Base-by-base conservation (phyloP, 108 stramenopile species). In the Craspedostauros australis region DNA sequence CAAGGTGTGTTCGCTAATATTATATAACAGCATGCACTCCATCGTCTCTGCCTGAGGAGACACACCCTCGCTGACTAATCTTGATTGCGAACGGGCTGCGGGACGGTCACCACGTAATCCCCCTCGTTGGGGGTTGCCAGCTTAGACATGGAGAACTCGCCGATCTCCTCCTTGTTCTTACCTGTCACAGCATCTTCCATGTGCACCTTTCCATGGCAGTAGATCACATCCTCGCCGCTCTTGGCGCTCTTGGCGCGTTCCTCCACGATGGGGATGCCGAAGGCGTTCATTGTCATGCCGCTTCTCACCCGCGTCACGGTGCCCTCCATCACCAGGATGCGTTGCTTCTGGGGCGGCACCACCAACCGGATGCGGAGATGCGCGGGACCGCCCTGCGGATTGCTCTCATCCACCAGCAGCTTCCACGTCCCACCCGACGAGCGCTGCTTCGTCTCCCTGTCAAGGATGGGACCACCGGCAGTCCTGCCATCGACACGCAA, bases 351-450 rank as follows among this genome's bases (percentile, higher is more conserved):
- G 1, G 89, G 89, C 18, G 89, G 85, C n/a, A 91, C 70, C 47
- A 86, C 62, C 21, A 91, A 50, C 9, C 85, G 77, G 49, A 91
- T 67, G 11, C 82, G 68, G 18, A 91, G 56, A 15, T 74, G 51
- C 5, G 61, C 73, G 21, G 49, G 51, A 15, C 38, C 64, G 33
- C 31, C 49, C n/a, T n/a, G n/a, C n/a, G n/a, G n/a, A 6, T 60
- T 49, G 18, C 68, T 66, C 18, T 55, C 45, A 14, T 79, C 73
- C 36, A 60, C 39, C 22, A 91, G 59, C 45, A 82, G 66, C 41
- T 75, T 77, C 89, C 89, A 91, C 15, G 68, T 77, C 5, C 89
- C 89, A 18, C 89, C 89, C 2, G 85, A 72, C 18, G 85, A 78
- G 40, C 81, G 84, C 15, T 91, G 85, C 32, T 45, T 66, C 31